A percentile compares a stretch with the other conserved stretches of the same genome.
These are phyloP conservation scores for Staphylotrichum longicolle DNA, from an alignment of 495 filamentous ascomycete species.

Conservation along the genomic window DNA sequence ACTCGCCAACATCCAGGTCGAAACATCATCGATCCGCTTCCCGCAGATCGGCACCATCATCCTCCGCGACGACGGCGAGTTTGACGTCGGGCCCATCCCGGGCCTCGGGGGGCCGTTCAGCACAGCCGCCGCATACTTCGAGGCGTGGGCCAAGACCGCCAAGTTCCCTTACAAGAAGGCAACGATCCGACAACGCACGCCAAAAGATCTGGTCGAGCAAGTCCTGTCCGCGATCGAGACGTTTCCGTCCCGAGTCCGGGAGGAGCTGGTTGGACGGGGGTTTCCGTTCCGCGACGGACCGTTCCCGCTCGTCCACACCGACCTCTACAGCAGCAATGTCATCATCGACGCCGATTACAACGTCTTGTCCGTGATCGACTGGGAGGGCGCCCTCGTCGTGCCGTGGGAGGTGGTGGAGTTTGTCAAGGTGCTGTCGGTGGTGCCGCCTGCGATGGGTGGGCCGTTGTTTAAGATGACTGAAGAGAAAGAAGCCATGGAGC, in stretches of 20 bases:
- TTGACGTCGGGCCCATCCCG: constrained; percentile 5
- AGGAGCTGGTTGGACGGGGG: not conserved
- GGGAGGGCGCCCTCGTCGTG: not conserved
- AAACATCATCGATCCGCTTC: constrained; percentile 5
- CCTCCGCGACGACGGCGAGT: not conserved
- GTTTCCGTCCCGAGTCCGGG: not conserved
- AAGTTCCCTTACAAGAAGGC: constrained; percentile 2
- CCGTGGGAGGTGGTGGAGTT: constrained; percentile 18
- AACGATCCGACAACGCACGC: not conserved
- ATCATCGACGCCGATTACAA: constrained; percentile 2
- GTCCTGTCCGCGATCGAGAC: not conserved
- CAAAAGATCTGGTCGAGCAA: not conserved
- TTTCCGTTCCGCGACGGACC: constrained; percentile 5
- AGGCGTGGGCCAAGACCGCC: not conserved
- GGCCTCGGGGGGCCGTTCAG: constrained; percentile 2
- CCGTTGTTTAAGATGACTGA: not conserved
- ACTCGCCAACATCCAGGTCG: not conserved
- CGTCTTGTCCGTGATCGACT: constrained; percentile 12
- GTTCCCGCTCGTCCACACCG: constrained; percentile 5
- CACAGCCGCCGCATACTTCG: constrained; percentile 3
- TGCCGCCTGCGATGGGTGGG: constrained; percentile 8
- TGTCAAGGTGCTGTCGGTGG: not conserved
- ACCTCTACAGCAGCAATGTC: constrained; percentile 12
- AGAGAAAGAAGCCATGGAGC: not conserved
- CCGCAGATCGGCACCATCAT: constrained; percentile 7